phyloP scores from a whole-genome alignment of 345 rosid species.

The Hevea brasiliensis region DNA sequence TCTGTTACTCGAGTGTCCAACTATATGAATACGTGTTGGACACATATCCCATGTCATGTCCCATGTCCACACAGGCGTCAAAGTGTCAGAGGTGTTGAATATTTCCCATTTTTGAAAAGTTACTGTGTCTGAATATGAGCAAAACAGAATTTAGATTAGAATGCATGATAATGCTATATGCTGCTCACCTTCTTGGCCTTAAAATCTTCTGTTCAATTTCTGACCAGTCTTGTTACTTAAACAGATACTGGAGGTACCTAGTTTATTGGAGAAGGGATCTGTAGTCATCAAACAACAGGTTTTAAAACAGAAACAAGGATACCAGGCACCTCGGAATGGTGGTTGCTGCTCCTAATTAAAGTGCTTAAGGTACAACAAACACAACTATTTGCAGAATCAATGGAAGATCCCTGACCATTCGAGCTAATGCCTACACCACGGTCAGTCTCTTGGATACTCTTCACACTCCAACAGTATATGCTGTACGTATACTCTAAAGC shows the following conservation, averaged over 20 bases:
- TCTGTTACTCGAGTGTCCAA: no score
- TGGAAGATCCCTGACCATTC: not conserved
- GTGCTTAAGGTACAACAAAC: not conserved
- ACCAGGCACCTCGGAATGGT: conserved; percentile 28
- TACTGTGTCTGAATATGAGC: no score
- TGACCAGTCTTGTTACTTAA: conserved; percentile 2
- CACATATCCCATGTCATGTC: no score
- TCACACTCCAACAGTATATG: not conserved
- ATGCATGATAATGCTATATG: not conserved
- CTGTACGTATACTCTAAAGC: conserved; percentile 1
- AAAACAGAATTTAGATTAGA: no score
- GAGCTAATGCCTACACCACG: not conserved
- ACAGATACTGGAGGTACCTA: conserved; percentile 79
- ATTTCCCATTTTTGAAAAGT: no score
- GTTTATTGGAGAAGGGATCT: conserved; percentile 77
- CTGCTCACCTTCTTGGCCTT: not conserved
- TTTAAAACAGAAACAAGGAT: conserved; percentile 45
- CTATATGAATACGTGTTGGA: no score
- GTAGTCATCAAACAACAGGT: conserved; percentile 50
- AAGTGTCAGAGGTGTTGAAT: no score
- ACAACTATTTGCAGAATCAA: no score
- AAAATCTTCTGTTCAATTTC: not conserved
- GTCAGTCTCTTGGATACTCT: not conserved
- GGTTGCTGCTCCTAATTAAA: conserved; percentile 52
- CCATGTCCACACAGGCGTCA: no score